Evolutionary conservation across 352 stramenopile species (phyloP).

Genomic region (Thraustochytrium sp.): DNA sequence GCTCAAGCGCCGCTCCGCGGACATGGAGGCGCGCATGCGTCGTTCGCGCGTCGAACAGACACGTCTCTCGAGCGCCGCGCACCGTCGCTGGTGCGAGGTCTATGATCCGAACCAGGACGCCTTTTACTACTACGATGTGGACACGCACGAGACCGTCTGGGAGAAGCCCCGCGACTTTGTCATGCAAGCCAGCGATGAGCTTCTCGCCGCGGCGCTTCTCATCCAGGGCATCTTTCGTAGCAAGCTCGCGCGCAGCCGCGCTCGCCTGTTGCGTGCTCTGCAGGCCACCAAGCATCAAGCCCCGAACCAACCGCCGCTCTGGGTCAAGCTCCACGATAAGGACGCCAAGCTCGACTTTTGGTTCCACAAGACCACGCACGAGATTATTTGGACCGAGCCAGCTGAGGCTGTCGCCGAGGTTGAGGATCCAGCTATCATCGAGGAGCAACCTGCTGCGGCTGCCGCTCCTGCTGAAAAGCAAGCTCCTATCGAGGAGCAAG

Average conservation of each 20-base stretch:
- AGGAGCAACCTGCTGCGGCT: no score
- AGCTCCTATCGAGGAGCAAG: neutral
- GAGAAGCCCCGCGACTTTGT: constrained; percentile 38
- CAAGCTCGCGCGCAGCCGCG: neutral
- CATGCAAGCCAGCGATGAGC: constrained; percentile 14
- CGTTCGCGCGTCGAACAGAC: neutral
- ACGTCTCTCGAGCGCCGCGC: neutral
- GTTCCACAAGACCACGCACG: neutral
- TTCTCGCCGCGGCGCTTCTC: neutral
- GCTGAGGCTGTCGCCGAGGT: neutral
- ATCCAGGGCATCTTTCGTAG: constrained; percentile 14
- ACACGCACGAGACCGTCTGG: constrained; percentile 15
- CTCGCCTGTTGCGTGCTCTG: neutral
- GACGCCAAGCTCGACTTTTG: neutral
- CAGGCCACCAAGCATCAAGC: neutral
- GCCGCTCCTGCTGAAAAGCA: no score
- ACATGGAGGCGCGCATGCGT: constrained; percentile 3
- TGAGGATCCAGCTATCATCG: neutral
- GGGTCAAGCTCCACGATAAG: constrained; percentile 11
- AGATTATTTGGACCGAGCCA: neutral
- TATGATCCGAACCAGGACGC: neutral
- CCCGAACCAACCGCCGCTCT: neutral
- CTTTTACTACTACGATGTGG: constrained; percentile 41
- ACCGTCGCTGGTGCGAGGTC: neutral
- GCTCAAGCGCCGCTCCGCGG: neutral